Evolutionary conservation across 805 yeast genomes (phyloP), one percentile per base, ranked within the genome.

Genomic region (Starmerella sp.): DNA sequence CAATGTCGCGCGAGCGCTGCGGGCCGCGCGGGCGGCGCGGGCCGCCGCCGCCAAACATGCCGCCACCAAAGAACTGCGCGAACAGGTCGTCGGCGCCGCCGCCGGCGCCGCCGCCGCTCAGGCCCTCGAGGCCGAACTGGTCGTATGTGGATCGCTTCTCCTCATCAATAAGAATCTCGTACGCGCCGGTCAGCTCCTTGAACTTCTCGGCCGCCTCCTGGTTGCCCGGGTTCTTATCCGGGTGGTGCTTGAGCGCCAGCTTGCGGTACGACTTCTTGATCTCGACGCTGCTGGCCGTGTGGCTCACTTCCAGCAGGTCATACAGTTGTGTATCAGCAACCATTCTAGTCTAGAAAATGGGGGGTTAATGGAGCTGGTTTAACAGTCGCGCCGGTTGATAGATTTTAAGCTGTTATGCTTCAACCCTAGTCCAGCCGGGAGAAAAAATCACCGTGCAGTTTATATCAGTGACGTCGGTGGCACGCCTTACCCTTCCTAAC

Each of bases 201-300:
- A 91, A 91, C 73, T 86, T 89, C 67, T 91, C 97, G 52, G 95
- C 93, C n/a, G 95, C 96, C 67, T 84, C 95, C 52, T 67, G 74
- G 51, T 64, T 63, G 48, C 69, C 72, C 15, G 78, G 80, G 66
- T 86, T 83, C 72, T 87, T 86, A 66, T 86, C 95, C 0, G 95
- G 95, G 67, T 86, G 95, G 63, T 78, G 78, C 58, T 73, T 74
- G 57, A 86, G 75, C 3, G 95, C 95, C 61, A 81, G 75, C 63
- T 79, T 81, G 63, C 89, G 75, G 68, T 83, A 86, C 1, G 95
- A 85, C 67, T 83, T 84, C 67, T 84, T 84, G 65, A 86, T 78
- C 51, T 80, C 85, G 1, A 67, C 60, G 6, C 73, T 77, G 3
- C 71, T 67, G n/a, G 84, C 84, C n/a, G 70, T 66, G 32, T 67